phyloP scores from a whole-genome alignment of 75 land plant genomes.

The Pseudotsuga menziesii region DNA sequence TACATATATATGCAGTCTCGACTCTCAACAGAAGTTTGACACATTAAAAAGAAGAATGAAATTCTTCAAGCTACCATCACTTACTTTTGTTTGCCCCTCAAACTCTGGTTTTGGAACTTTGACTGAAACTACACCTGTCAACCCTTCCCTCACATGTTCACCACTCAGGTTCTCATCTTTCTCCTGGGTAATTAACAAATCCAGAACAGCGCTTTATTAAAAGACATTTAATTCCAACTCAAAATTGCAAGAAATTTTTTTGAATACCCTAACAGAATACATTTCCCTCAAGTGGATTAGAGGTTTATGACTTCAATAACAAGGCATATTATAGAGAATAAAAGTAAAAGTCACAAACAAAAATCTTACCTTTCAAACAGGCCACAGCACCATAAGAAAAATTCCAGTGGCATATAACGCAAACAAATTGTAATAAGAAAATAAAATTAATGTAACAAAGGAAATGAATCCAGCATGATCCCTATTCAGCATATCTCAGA shows the following conservation, averaged over 20 bases:
- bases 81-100: constrained; percentile 99
- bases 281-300: background rate
- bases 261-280: background rate
- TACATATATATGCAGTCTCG: background rate
- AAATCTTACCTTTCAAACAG: background rate
- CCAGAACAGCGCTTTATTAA: background rate
- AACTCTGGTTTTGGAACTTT: constrained; percentile 98
- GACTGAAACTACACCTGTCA: constrained; percentile 91
- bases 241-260: background rate
- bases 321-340: background rate
- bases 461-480: background rate
- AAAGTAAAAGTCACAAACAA: background rate
- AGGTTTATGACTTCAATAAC: background rate
- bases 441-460: background rate
- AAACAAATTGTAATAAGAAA: background rate
- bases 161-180: constrained; percentile 92
- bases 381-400: background rate
- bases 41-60: background rate
- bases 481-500: background rate
- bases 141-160: constrained; percentile 97
- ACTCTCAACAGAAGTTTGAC: background rate
- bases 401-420: background rate
- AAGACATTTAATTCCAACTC: background rate
- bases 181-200: constrained; percentile 46
- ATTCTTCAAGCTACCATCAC: background rate